A percentile compares a stretch with the other conserved stretches of the same genome.
Evolutionary conservation across 257 asterid species (phyloP).

Genomic region (Solanum bukasovii): DNA sequence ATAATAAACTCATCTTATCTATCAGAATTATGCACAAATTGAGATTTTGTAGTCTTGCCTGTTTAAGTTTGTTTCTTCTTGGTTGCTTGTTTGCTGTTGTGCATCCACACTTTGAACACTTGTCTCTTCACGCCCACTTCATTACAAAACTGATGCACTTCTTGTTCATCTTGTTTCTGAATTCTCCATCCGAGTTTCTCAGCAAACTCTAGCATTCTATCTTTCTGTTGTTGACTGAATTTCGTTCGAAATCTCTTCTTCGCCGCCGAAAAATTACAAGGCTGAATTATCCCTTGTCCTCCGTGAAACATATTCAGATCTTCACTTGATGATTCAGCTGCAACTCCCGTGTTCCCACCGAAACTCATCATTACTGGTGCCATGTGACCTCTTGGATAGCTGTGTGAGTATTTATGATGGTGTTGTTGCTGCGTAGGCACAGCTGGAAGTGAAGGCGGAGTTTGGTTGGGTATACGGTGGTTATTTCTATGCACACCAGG

Average conservation of each 20-base stretch:
- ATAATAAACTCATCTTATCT: not conserved
- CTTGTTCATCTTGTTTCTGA: conserved; percentile 47
- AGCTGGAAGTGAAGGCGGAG: conserved; percentile 2
- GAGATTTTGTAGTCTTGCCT: not conserved
- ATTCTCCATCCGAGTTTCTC: conserved; percentile 51
- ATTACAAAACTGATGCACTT: conserved; percentile 39
- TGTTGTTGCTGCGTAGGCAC: conserved; percentile 5
- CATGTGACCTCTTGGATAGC: conserved; percentile 2
- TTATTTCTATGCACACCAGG: not conserved
- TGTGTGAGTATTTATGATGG: not conserved
- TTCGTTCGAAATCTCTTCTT: conserved; percentile 66
- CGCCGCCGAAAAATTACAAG: conserved; percentile 7
- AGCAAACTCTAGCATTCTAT: conserved; percentile 53
- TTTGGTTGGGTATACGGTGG: conserved; percentile 1
- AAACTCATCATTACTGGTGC: conserved; percentile 36
- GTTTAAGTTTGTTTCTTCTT: conserved; percentile 39
- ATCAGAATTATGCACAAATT: not conserved
- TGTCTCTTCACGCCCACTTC: conserved; percentile 52
- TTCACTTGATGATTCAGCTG: conserved; percentile 63
- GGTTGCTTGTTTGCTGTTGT: conserved; percentile 66
- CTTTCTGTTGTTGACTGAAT: conserved; percentile 52
- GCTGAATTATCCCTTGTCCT: conserved; percentile 9
- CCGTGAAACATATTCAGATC: conserved; percentile 33
- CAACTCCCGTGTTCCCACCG: conserved; percentile 33
- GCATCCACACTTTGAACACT: conserved; percentile 84